These are phyloP conservation scores for Nannizziopsis barbatae DNA, from an alignment of 2,329 filamentous ascomycete species.

Conservation along the genomic window DNA sequence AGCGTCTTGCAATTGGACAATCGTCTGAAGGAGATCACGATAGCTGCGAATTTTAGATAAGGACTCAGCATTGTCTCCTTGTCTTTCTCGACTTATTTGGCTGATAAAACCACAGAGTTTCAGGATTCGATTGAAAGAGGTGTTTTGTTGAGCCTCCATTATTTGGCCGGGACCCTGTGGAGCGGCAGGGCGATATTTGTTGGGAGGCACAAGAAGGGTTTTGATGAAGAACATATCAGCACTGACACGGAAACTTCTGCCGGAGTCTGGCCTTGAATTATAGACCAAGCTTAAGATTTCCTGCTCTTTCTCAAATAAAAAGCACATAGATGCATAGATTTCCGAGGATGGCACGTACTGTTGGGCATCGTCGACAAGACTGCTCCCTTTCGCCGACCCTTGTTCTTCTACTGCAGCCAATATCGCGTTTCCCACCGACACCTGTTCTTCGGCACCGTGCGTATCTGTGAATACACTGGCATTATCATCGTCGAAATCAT, in stretches of 20 bases:
- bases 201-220: conserved; percentile 78
- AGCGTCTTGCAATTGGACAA: conserved; percentile 71
- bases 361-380: conserved; percentile 42
- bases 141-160: conserved; percentile 79
- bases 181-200: conserved; percentile 79
- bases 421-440: conserved; percentile 42
- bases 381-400: conserved; percentile 16
- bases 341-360: conserved; percentile 74
- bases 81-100: conserved; percentile 61
- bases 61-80: conserved; percentile 35
- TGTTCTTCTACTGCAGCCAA: conserved; percentile 21
- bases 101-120: conserved; percentile 62
- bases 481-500: conserved; percentile 32
- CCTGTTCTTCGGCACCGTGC: conserved; percentile 49
- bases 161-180: conserved; percentile 69
- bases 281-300: conserved; percentile 80
- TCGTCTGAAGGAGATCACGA: conserved; percentile 66
- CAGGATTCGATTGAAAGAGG: conserved; percentile 74
- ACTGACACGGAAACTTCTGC: conserved; percentile 47
- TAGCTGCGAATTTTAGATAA: conserved; percentile 50
- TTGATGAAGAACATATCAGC: conserved; percentile 93
- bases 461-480: conserved; percentile 46
- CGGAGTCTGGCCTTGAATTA: conserved; percentile 56
- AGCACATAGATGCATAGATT: conserved; percentile 63
- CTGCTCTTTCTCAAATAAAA: conserved; percentile 78